Conservation (phyloP, 2,329 filamentous ascomycete genomes). For the Penicillium rolfsii region DNA sequence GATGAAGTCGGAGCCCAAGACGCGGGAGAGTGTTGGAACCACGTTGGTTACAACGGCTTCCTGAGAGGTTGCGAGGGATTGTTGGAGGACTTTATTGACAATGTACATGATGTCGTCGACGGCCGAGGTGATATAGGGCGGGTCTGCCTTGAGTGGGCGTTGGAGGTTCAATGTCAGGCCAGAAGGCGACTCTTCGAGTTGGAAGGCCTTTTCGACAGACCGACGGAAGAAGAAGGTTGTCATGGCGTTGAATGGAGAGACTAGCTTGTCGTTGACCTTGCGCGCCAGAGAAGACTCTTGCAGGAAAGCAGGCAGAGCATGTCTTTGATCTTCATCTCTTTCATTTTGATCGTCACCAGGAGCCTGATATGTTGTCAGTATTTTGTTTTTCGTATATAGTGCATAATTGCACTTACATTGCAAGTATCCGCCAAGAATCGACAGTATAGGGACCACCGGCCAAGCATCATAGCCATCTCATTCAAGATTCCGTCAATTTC, state of each 20-base stretch:
- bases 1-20: constrained; percentile 87
- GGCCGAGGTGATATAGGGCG: constrained; percentile 90
- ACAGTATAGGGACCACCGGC: constrained; percentile 88
- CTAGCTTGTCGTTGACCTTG: constrained; percentile 75
- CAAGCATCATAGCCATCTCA: constrained; percentile 89
- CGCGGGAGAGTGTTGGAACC: constrained; percentile 74
- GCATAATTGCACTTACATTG: constrained; percentile 58
- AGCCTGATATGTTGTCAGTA: constrained; percentile 19
- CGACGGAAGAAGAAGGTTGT: constrained; percentile 95
- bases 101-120: constrained; percentile 99
- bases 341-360: constrained; percentile 52
- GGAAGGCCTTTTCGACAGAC: constrained; percentile 96
- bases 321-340: constrained; percentile 56
- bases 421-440: constrained; percentile 88
- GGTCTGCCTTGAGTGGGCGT: constrained; percentile 72
- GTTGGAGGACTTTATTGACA: constrained; percentile 85
- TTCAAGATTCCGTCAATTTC: constrained; percentile 85
- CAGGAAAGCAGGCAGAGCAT: constrained; percentile 74
- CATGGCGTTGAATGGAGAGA: constrained; percentile 84
- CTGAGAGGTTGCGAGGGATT: constrained; percentile 84
- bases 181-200: constrained; percentile 84
- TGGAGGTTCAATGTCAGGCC: constrained; percentile 77
- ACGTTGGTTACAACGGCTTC: constrained; percentile 75
- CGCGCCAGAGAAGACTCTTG: constrained; percentile 75
- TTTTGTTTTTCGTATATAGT: background rate